Percentiles rank a stretch among this genome's conserved stretches.
Conservation (phyloP, 768 basidiomycete genomes). For the Lyophyllum decastes region DNA sequence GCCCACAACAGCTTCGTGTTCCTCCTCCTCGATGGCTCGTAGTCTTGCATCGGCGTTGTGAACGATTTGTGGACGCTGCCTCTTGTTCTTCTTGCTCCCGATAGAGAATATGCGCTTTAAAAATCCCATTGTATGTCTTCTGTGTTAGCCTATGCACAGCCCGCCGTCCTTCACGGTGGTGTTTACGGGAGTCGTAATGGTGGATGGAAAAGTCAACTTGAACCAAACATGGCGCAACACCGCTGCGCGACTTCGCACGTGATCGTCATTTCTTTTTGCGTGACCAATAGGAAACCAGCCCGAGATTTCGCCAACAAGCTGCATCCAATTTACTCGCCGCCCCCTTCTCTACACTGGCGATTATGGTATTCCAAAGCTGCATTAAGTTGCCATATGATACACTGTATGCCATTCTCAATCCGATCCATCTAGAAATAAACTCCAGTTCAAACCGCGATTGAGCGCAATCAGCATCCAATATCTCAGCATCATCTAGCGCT, state of each 20-base stretch:
- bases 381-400: too few relatives aligned
- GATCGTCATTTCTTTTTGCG: slow-evolving; percentile 13
- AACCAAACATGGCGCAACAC: slow-evolving; percentile 43
- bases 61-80: slow-evolving; percentile 24
- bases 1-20: slow-evolving; percentile 47
- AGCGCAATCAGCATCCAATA: too few relatives aligned
- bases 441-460: too few relatives aligned
- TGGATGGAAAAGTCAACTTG: slow-evolving; percentile 33
- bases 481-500: too few relatives aligned
- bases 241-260: slow-evolving; percentile 31
- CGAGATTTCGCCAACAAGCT: too few relatives aligned
- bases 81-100: slow-evolving; percentile 62
- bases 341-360: too few relatives aligned
- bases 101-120: slow-evolving; percentile 72
- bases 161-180: slow-evolving; percentile 18
- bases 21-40: slow-evolving; percentile 44
- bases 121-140: slow-evolving; percentile 55
- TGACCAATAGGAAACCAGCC: background rate
- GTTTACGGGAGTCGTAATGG: slow-evolving; percentile 15
- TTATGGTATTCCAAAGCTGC: too few relatives aligned
- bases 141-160: slow-evolving; percentile 7
- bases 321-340: too few relatives aligned
- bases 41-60: slow-evolving; percentile 23
- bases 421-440: too few relatives aligned
- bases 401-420: too few relatives aligned